A percentile compares a stretch with the other conserved stretches of the same genome.
Evolutionary conservation across 1,139 yeast genomes (phyloP).

Genomic region (Lizanozyma gosingica): DNA sequence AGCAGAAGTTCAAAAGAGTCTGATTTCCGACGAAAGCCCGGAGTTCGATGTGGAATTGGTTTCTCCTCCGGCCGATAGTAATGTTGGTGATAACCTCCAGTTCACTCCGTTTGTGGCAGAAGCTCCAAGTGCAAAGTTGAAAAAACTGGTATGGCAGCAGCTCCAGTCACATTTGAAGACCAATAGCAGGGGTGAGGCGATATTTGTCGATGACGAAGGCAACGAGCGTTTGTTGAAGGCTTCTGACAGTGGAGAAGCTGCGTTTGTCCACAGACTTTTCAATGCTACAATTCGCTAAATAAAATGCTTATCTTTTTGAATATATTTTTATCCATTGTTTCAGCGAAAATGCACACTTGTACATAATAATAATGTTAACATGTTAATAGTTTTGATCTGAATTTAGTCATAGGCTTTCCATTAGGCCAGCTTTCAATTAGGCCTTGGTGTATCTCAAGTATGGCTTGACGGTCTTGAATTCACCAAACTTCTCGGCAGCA

Average conservation of each 20-base stretch:
- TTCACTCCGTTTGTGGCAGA: conserved; percentile 16
- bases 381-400: no score
- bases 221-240: conserved; percentile 4
- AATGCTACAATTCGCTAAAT: conserved; percentile 1
- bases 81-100: conserved; percentile 20
- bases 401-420: no score
- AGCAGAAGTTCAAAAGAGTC: conserved; percentile 24
- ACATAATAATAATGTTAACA: no score
- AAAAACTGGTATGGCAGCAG: conserved; percentile 26
- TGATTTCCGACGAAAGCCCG: conserved; percentile 6
- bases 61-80: conserved; percentile 13
- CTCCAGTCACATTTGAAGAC: conserved; percentile 19
- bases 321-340: no score
- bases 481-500: conserved; percentile 75
- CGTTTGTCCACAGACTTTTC: neutral
- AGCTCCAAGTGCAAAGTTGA: conserved; percentile 15
- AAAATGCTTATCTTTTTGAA: no score
- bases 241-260: neutral
- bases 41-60: conserved; percentile 16
- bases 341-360: no score
- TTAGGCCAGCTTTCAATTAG: neutral
- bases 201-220: conserved; percentile 10
- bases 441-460: conserved; percentile 59
- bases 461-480: conserved; percentile 72
- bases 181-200: conserved; percentile 18